Evolutionary conservation across 805 yeast species (phyloP), one percentile per base, ranked within the genome.

Genomic region (Blastobotrys americana): DNA sequence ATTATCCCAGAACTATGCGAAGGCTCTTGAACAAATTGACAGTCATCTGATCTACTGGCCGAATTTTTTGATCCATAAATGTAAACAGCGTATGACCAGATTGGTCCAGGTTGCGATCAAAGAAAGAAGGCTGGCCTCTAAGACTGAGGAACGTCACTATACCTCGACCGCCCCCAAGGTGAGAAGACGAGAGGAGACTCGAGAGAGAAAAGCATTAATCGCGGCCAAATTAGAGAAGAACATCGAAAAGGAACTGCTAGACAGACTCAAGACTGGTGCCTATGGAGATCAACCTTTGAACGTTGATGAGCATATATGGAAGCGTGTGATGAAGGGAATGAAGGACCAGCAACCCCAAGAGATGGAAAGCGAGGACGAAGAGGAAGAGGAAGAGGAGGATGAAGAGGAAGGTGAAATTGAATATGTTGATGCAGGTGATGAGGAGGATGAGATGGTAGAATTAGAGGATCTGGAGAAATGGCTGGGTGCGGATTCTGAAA

Each of bases 191-290:
- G 98, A 93, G 67, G 81, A 80, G 56, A 84, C 86, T 50, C 77
- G 98, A 65, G 98, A 93, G 68, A 77, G 98, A 65, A 93, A 93
- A 69, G 98, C 98, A 0, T 71, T 93, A 50, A 86, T 86, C 19
- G 97, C 98, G 34, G 98, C 98, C 20, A 85, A 84, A 71, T 86
- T 93, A 55, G 98, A 93, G 64, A 87, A 86, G 68, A 88, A 96
- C 10, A 93, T 93, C 55, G 98, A 93, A 67, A 87, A 87, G 68
- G 98, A 93, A 66, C 74, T 93, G 53, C 73, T 93, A 59, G 96
- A 89, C 44, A 80, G 98, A 66, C 76, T 93, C 60, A 93, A 93
- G 78, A 80, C 90, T 59, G 98, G 98, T 49, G 97, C 97, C 2
- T 93, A 93, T 62, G 98, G 98, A 53, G 97, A 93, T 61, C 86